Base-by-base conservation (phyloP, 2,329 filamentous ascomycete genomes). In the Mycosphaerella sp. region DNA sequence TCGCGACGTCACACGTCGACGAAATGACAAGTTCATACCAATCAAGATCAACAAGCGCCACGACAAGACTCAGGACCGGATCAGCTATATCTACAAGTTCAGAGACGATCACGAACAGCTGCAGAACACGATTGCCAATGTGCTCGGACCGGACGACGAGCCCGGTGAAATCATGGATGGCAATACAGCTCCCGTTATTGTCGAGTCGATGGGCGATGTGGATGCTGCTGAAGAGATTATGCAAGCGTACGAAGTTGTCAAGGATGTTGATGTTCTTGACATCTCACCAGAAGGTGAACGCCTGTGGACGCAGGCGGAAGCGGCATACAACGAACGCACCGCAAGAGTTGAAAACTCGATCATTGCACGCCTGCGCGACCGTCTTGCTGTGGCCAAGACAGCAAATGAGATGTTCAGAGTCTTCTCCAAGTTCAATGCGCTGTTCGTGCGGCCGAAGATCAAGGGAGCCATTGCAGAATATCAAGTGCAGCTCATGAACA, bases 401-500 rank as follows among this genome's bases (percentile, higher is more conserved):
- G 93, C 93, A 36, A 97, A 95, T 66, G 94, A 98, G 71, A 99
- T 98, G 93, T 99, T 99, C 70, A 87, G 94, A 49, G 93, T 99
- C 55, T 98, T 98, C 69, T 97, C 93, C 47, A 97, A 97, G 68
- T 99, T 99, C 79, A 99, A 99, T 67, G 93, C 93, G 1, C 83
- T 99, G 27, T 95, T 99, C 62, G 91, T 99, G 50, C 84, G 93
- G 53, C 93, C 93, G n/a, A 98, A 98, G 77, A 97, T 99, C 72
- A 85, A 93, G 59, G 90, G 94, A 60, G 94, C 93, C 49, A 98
- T 98, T 64, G 87, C 89, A 39, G 91, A 98, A 72, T 98, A 98
- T 68, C 93, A 99, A 70, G 93, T 91, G 4, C 90, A 96, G 70
- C 82, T 99, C 30, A 95, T 99, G 68, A 90, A 96, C 63, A 95